Base-by-base conservation (phyloP, 106 monocot genomes). In the Phalaenopsis equestris region DNA sequence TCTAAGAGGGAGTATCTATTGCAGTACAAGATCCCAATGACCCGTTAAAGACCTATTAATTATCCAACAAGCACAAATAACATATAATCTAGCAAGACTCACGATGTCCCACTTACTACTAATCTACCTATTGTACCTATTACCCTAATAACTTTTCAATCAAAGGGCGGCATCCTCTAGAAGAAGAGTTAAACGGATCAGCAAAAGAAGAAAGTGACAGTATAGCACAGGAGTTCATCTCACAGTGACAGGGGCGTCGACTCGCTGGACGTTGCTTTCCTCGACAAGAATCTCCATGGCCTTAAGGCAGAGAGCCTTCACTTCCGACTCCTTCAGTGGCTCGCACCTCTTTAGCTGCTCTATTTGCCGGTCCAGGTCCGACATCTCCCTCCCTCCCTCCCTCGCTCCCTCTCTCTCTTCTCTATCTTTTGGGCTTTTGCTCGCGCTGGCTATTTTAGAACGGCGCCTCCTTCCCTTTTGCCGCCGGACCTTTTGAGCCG, bases 221-320 rank as follows among this genome's bases (percentile, higher is more conserved):
- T 48, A 80, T 19, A 15, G 17, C 21, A 2, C 17, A 6, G 42
- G 11, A 23, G 38, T 14, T 64, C 42, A 70, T 56, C 84, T 81
- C 79, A 98, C 98, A 30, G 98, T 98, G 80, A 98, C 98, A 73
- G 98, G 94, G 77, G 98, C 94, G 79, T 98, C 98, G 77, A 98
- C 98, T 55, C 94, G 78, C 82, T 98, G 94, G 79, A 98, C 94
- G 83, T 98, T 98, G 89, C 94, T 91, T 86, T 98, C 98, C 83
- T 98, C 98, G 61, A 98, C 94, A 42, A 98, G 91, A 85, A 98
- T 98, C 92, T 98, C 94, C 91, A 94, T 98, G 82, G 98, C 98
- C 79, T 94, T 98, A 79, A 93, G 86, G 78, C 98, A 94, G 23
- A 98, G 91, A 5, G 94, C 87, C 86, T 98, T 98, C 76, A 94